Conservation (phyloP, 148 eudicot species). For the Fallopia convolvulus region DNA sequence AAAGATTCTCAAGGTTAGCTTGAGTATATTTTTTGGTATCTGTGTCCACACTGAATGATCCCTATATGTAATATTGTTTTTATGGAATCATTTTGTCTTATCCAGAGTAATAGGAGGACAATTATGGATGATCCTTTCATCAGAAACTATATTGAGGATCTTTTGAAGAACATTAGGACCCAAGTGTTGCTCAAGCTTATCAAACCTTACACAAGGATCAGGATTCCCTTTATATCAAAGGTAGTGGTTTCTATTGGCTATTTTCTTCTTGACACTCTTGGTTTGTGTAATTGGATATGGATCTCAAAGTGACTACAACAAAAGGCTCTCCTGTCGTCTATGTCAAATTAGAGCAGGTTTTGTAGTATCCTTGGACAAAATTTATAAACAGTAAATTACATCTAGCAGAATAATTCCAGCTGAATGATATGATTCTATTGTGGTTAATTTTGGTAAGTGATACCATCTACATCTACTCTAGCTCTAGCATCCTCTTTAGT, state of each 20-base stretch:
- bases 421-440: no score
- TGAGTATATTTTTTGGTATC: neutral
- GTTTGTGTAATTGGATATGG: neutral
- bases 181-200: slow-evolving; percentile 98
- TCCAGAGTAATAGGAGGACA: slow-evolving; percentile 85
- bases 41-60: neutral
- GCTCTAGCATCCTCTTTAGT: no score
- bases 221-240: slow-evolving; percentile 94
- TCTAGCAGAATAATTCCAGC: no score
- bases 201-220: slow-evolving; percentile 95
- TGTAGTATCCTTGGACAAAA: no score
- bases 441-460: no score
- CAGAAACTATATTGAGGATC: slow-evolving; percentile 91
- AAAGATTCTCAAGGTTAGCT: slow-evolving; percentile 77
- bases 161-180: slow-evolving; percentile 87
- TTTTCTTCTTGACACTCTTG: neutral
- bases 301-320: neutral
- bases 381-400: no score
- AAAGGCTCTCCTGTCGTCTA: neutral
- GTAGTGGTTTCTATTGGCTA: slow-evolving; percentile 22
- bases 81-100: neutral
- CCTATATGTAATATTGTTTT: neutral
- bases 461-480: no score
- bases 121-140: slow-evolving; percentile 97
- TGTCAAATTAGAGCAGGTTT: neutral